Base-by-base conservation (phyloP, 345 rosid genomes). In the Boechera retrofracta region DNA sequence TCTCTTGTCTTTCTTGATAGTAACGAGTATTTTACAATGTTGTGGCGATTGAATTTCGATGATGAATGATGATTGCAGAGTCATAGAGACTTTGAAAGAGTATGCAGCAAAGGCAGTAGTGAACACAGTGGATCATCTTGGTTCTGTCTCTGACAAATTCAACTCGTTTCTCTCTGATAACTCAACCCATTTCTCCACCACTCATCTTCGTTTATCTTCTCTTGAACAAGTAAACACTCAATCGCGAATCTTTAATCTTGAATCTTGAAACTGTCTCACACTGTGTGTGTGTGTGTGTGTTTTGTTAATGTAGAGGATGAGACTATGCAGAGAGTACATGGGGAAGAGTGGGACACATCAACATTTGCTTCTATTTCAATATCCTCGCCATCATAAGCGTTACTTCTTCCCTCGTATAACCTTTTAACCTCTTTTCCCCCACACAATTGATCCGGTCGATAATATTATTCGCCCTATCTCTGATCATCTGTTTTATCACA, bases 101-200 rank as follows among this genome's bases (percentile, higher is more conserved):
- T 88, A 92, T 80, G 87, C 86, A 21, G 80, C 83, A 44, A 89
- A 89, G 76, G 97, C 98, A 65, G 74, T 92, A 78, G 79, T 92
- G 71, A 92, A 82, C 63, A 90, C 93, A 4, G 85, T 92, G 9
- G 98, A 94, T 69, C 98, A 94, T 74, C 81, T 94, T 82, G 98
- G 98, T 70, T 89, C 92, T 35, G 92, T 89, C 24, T 89, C 97
- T 4, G 85, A 53, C 84, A 89, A 92, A 83, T 80, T 92, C 39
- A 84, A 83, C 79, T 16, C 75, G 7, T 75, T 84, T 51, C 49
- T 90, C 54, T 85, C 86, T 61, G 89, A 89, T 39, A 85, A 85
- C 54, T 67, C 85, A 15, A 79, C 73, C 28, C 87, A 85, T 44
- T 76, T 82, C 82, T 86, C 86, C 45, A 81, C 73, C 38, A 74